Evolutionary conservation across 495 filamentous ascomycete genomes (phyloP).

Genomic region (Lophiostoma macrostomum): DNA sequence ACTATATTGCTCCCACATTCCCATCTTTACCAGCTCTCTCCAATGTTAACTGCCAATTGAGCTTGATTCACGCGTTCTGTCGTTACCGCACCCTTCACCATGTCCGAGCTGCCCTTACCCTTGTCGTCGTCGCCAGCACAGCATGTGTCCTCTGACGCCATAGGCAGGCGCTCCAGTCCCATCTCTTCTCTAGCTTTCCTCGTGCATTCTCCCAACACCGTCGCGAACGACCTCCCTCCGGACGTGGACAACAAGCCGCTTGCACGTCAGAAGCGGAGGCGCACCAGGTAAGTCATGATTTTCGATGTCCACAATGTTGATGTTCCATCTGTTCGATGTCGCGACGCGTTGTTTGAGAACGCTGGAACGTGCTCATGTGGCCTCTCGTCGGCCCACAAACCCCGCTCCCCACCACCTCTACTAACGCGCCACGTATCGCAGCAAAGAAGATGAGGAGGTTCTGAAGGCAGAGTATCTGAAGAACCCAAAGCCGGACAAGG

Average conservation of each 20-base stretch:
- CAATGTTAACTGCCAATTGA: background rate
- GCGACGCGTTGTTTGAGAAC: constrained; percentile 26
- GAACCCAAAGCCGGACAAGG: constrained; percentile 91
- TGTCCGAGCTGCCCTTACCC: constrained; percentile 2
- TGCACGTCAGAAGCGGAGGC: constrained; percentile 63
- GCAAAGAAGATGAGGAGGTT: constrained; percentile 75
- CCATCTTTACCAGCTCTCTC: background rate
- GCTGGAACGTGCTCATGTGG: constrained; percentile 1
- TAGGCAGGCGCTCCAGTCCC: constrained; percentile 9
- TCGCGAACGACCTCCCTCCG: constrained; percentile 60
- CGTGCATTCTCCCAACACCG: constrained; percentile 64
- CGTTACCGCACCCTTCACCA: background rate
- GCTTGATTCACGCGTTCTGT: background rate
- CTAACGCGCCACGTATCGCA: constrained; percentile 53
- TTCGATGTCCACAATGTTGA: constrained; percentile 3
- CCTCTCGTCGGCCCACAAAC: background rate
- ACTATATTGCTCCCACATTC: background rate
- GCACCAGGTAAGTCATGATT: constrained; percentile 50
- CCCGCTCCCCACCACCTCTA: constrained; percentile 9
- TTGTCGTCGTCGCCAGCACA: constrained; percentile 18
- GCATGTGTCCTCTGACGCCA: constrained; percentile 6
- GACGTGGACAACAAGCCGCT: constrained; percentile 66
- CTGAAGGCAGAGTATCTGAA: constrained; percentile 83
- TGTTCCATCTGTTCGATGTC: background rate
- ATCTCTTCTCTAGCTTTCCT: constrained; percentile 55